Evolutionary conservation across 306 rosid genomes (phyloP).

Genomic region (Casuarina glauca): DNA sequence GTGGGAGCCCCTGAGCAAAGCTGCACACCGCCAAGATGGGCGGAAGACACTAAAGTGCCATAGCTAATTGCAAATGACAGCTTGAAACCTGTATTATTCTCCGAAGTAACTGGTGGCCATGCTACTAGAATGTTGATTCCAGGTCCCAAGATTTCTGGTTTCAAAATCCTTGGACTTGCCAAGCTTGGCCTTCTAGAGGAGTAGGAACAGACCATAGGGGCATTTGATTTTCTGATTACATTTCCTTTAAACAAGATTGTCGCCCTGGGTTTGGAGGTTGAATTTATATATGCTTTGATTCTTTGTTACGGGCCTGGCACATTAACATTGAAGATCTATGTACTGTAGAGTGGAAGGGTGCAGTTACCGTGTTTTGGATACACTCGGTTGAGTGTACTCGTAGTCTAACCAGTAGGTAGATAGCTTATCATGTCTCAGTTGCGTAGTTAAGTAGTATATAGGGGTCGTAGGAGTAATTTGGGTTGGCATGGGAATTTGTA

Average conservation of each 20-base stretch:
- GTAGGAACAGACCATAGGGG: conserved; percentile 42
- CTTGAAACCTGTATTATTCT: conserved; percentile 9
- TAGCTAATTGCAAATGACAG: conserved; percentile 25
- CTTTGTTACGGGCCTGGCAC: not conserved
- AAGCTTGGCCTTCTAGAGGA: conserved; percentile 64
- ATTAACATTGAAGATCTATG: no score
- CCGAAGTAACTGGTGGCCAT: conserved; percentile 42
- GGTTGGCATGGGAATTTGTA: no score
- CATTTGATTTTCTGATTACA: conserved; percentile 33
- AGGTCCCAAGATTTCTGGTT: conserved; percentile 59
- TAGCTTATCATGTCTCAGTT: no score
- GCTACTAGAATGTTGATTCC: conserved; percentile 58
- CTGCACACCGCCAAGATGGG: conserved; percentile 60
- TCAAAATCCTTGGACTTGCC: conserved; percentile 46
- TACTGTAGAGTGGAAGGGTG: no score
- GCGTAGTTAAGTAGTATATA: no score
- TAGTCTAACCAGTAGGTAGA: no score
- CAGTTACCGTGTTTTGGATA: no score
- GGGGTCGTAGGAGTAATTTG: no score
- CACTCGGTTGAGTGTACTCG: no score
- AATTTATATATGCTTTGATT: conserved; percentile 45
- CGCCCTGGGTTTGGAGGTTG: conserved; percentile 34
- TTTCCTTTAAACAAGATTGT: conserved; percentile 51
- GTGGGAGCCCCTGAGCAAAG: conserved; percentile 55
- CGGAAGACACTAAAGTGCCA: conserved; percentile 59